A percentile compares a stretch with the other conserved stretches of the same genome.
Evolutionary conservation across 768 basidiomycete genomes (phyloP).

Genomic region (Hortiboletus campestris): DNA sequence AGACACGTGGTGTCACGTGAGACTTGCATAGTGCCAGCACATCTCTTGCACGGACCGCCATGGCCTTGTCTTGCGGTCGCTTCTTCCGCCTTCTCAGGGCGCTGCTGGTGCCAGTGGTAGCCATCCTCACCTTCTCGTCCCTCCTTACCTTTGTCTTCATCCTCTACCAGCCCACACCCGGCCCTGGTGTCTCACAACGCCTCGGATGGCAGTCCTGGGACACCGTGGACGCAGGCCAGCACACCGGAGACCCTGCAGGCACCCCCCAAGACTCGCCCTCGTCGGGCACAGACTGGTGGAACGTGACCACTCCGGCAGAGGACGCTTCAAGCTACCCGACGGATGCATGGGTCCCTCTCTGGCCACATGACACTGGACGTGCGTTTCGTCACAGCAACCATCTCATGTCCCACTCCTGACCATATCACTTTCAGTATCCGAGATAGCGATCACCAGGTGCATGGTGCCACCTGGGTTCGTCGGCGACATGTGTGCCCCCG

Average conservation of each 20-base stretch:
- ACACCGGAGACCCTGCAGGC: no score
- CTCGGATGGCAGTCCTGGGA: conserved; percentile 92
- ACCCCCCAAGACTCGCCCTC: no score
- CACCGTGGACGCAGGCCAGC: no score
- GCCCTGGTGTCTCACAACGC: conserved; percentile 66
- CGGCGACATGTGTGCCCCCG: conserved; percentile 63
- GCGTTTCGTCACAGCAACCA: background rate
- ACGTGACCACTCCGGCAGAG: conserved; percentile 21
- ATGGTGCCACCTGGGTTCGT: conserved; percentile 57
- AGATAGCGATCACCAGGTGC: conserved; percentile 72
- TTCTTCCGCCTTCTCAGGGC: conserved; percentile 52
- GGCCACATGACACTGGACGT: conserved; percentile 31
- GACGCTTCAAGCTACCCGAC: conserved; percentile 71
- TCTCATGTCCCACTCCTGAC: background rate
- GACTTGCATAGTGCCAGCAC: no score
- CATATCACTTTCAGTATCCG: conserved; percentile 63
- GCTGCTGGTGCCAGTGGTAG: conserved; percentile 55
- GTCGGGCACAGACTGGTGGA: conserved; percentile 12
- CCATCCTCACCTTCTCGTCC: conserved; percentile 64
- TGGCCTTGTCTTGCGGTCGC: conserved; percentile 40
- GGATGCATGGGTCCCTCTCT: conserved; percentile 46
- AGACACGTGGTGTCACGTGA: background rate
- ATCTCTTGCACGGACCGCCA: conserved; percentile 23
- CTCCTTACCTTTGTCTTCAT: conserved; percentile 77
- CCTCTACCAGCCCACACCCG: conserved; percentile 74